Evolutionary conservation across 768 basidiomycete genomes (phyloP).

Genomic region (Xanthoconium purpureum): DNA sequence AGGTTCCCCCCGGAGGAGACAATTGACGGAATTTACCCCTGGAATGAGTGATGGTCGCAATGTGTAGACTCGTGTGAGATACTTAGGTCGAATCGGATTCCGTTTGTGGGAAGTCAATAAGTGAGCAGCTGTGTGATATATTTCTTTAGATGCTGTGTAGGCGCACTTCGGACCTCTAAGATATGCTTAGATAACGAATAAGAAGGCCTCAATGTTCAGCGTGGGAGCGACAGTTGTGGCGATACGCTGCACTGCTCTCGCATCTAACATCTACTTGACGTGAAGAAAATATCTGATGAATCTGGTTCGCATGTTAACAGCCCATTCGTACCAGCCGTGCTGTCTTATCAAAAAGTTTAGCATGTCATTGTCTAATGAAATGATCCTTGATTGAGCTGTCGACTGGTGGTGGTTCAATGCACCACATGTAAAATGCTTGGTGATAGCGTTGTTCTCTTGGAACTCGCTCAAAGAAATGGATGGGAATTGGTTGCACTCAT

Average conservation of each 20-base stretch:
- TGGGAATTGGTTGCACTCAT: no score
- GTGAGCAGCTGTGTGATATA: not conserved
- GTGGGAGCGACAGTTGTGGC: not conserved
- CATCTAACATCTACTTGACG: not conserved
- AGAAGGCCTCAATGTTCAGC: not conserved
- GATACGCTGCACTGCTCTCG: not conserved
- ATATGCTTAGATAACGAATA: not conserved
- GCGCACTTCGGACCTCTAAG: not conserved
- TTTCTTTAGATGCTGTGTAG: not conserved
- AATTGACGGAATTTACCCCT: not conserved
- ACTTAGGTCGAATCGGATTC: not conserved
- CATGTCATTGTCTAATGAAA: not conserved
- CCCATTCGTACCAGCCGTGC: not conserved
- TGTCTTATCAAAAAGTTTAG: not conserved
- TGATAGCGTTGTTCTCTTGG: no score
- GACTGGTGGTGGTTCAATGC: no score
- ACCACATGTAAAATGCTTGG: no score
- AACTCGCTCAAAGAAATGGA: no score
- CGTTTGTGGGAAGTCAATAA: not conserved
- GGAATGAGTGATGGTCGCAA: not conserved
- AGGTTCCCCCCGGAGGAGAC: conserved; percentile 45
- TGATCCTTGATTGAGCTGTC: not conserved
- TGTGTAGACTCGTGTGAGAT: not conserved
- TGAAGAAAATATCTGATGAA: not conserved
- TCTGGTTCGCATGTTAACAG: not conserved